These are phyloP conservation scores for Nothophaeocryptopus gaeumannii DNA, from an alignment of 2,329 filamentous ascomycete species.

Conservation along the genomic window DNA sequence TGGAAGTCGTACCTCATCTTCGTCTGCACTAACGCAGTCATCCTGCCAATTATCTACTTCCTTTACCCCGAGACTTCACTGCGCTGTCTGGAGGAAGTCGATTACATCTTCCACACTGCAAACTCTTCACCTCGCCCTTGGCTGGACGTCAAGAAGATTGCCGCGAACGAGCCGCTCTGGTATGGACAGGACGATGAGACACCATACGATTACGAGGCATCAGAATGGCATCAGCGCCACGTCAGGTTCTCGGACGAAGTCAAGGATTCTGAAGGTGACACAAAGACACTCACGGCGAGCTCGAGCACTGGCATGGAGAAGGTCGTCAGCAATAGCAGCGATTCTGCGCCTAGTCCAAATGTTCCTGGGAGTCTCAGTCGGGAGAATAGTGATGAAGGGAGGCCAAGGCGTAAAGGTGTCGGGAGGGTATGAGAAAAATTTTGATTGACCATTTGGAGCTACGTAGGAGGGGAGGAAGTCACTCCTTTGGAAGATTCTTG, in stretches of 20 bases:
- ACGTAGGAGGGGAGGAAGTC: too few species aligned
- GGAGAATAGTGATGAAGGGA: too few species aligned
- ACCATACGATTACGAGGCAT: slow-evolving; percentile 20
- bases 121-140: slow-evolving; percentile 46
- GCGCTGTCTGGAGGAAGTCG: slow-evolving; percentile 62
- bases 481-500: too few species aligned
- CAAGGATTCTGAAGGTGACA: slow-evolving; percentile 27
- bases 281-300: slow-evolving; percentile 18
- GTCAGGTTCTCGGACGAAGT: slow-evolving; percentile 29
- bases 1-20: slow-evolving; percentile 70
- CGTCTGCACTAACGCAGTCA: slow-evolving; percentile 50
- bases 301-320: slow-evolving; percentile 15
- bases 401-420: too few species aligned
- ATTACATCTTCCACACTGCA: slow-evolving; percentile 59
- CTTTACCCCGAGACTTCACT: slow-evolving; percentile 61
- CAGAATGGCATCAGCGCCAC: slow-evolving; percentile 36
- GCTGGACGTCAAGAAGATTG: slow-evolving; percentile 51
- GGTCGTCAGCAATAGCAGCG: slow-evolving; percentile 1
- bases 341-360: too few species aligned
- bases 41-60: slow-evolving; percentile 56
- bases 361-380: too few species aligned
- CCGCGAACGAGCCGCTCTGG: slow-evolving; percentile 45
- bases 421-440: too few species aligned
- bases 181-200: slow-evolving; percentile 40
- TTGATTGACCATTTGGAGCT: too few species aligned